Percentiles rank a stretch among this genome's conserved stretches.
Conservation (phyloP, 192 early-diverging fungal genomes). For the Radiomyces spectabilis region DNA sequence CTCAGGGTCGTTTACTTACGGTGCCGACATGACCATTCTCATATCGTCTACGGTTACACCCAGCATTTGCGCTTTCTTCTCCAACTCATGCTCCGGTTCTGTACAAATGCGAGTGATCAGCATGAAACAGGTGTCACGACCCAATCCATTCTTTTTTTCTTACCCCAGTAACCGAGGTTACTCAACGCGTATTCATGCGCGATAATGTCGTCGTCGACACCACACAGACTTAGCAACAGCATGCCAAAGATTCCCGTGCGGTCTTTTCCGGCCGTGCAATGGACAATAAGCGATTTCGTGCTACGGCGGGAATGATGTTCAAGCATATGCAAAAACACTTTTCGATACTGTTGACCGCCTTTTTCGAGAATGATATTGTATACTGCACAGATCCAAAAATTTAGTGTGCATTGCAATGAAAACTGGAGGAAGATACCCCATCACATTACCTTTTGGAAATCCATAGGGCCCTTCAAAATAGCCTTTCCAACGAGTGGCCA, state of each 20-base stretch:
- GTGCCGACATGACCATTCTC: slow-evolving; percentile 26
- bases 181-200: slow-evolving; percentile 52
- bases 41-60: slow-evolving; percentile 15
- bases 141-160: neutral
- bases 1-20: slow-evolving; percentile 2
- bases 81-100: slow-evolving; percentile 21
- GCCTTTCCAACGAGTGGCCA: slow-evolving; percentile 43
- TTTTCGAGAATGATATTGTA: neutral
- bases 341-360: neutral
- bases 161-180: slow-evolving; percentile 20
- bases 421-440: no score
- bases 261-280: slow-evolving; percentile 23
- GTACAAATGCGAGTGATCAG: no score
- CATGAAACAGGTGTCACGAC: no score
- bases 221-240: slow-evolving; percentile 44
- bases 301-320: neutral
- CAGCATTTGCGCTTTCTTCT: slow-evolving; percentile 9
- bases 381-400: no score
- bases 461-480: slow-evolving; percentile 33
- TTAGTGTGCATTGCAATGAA: no score
- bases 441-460: neutral
- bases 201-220: slow-evolving; percentile 54
- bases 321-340: neutral
- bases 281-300: slow-evolving; percentile 33
- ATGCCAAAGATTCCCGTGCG: slow-evolving; percentile 49